These are phyloP conservation scores for Amanita exitialis DNA, from an alignment of 768 basidiomycete genomes.

Conservation along the genomic window DNA sequence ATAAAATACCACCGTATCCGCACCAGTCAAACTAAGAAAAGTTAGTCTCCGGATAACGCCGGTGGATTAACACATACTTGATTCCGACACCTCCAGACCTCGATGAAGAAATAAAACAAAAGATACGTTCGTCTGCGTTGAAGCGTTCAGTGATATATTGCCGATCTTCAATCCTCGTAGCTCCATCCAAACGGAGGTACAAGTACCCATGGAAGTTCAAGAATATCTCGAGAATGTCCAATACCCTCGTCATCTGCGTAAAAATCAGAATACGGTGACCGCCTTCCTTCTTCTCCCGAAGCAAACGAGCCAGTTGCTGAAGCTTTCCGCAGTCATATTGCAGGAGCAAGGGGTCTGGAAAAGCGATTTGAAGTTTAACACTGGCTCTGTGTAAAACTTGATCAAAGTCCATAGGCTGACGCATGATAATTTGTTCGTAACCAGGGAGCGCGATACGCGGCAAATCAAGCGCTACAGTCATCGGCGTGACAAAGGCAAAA, in stretches of 20 bases:
- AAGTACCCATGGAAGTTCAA: constrained; percentile 89
- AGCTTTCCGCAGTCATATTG: constrained; percentile 97
- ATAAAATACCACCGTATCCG: constrained; percentile 95
- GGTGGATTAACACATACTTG: constrained; percentile 47
- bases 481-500: constrained; percentile 77
- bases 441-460: constrained; percentile 51
- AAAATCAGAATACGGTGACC: constrained; percentile 92
- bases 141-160: constrained; percentile 85
- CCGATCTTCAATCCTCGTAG: constrained; percentile 91
- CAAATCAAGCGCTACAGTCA: constrained; percentile 68
- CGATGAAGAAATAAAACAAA: constrained; percentile 85
- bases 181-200: constrained; percentile 90
- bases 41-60: constrained; percentile 13
- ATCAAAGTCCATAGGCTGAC: constrained; percentile 46
- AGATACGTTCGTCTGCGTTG: constrained; percentile 69
- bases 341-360: constrained; percentile 80
- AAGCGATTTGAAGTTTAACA: constrained; percentile 87
- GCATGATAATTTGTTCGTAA: constrained; percentile 14
- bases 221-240: constrained; percentile 92
- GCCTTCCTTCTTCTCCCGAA: constrained; percentile 76
- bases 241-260: constrained; percentile 92
- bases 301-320: constrained; percentile 68
- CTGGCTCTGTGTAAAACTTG: constrained; percentile 55
- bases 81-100: constrained; percentile 85
- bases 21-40: constrained; percentile 58